These are phyloP conservation scores for Tinospora cordifolia DNA, from an alignment of 164 flowering plant genomes.

Conservation along the genomic window DNA sequence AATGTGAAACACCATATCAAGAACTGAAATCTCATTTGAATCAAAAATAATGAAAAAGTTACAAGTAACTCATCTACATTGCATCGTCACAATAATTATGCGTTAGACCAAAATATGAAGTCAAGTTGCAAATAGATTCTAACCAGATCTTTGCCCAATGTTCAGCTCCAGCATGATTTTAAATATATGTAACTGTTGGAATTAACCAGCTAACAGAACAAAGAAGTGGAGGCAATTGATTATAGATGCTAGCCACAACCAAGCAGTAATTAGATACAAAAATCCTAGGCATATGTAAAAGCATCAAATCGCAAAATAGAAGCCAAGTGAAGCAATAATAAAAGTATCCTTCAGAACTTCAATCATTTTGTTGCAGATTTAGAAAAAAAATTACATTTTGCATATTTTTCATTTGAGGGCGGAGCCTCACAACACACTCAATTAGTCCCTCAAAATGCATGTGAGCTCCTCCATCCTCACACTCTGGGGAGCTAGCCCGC, in stretches of 20 bases:
- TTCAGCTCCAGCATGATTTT: neutral
- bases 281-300: neutral
- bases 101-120: too few species aligned
- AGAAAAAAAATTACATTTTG: too few species aligned
- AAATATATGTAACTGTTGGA: neutral
- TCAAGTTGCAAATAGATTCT: neutral
- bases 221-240: neutral
- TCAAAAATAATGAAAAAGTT: too few species aligned
- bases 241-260: neutral
- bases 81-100: too few species aligned
- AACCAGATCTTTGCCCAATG: neutral
- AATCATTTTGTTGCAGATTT: neutral
- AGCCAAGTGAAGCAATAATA: neutral
- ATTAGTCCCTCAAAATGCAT: too few species aligned
- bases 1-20: conserved; percentile 1
- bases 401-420: too few species aligned
- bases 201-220: neutral
- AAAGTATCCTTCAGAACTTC: neutral
- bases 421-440: too few species aligned
- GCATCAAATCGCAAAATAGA: neutral
- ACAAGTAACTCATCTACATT: too few species aligned
- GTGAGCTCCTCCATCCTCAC: too few species aligned
- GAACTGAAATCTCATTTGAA: too few species aligned
- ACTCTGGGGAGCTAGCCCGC: too few species aligned
- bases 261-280: neutral